Conservation (phyloP, 2,329 filamentous ascomycete genomes). For the Cordyceps cateniannulata region DNA sequence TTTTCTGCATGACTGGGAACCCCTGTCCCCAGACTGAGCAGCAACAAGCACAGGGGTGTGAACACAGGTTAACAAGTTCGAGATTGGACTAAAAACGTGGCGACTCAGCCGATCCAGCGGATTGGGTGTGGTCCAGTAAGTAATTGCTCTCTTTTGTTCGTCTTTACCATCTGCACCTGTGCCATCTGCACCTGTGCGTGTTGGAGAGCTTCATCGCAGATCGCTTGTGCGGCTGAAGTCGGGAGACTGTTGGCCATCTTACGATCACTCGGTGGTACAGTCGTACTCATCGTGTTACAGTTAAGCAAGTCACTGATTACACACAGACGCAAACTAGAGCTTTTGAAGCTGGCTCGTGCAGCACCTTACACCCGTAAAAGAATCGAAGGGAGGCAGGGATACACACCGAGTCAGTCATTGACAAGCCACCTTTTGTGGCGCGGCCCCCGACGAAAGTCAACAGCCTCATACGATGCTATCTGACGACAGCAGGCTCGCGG, state of each 20-base stretch:
- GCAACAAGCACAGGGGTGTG: background rate
- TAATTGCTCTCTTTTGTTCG: background rate
- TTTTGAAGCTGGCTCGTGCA: background rate
- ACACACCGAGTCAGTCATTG: background rate
- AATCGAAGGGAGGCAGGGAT: background rate
- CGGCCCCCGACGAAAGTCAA: background rate
- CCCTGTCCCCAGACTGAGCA: constrained; percentile 1
- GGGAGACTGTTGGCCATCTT: background rate
- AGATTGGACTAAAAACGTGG: constrained; percentile 10
- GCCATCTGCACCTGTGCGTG: background rate
- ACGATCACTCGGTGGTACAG: background rate
- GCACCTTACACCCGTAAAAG: background rate
- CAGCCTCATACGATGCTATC: background rate
- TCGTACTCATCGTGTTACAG: background rate
- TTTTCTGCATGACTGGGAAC: background rate
- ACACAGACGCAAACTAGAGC: background rate
- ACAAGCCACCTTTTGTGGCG: constrained; percentile 9
- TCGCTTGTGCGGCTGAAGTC: background rate
- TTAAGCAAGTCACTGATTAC: too few relatives aligned
- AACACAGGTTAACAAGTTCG: background rate
- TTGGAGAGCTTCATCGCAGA: background rate
- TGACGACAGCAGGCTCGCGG: background rate
- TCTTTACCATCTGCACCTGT: background rate
- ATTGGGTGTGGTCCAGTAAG: background rate
- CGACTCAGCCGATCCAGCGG: constrained; percentile 1